A percentile compares a stretch with the other conserved stretches of the same genome.
These are phyloP conservation scores for Sclerotinia borealis DNA, from an alignment of 2,329 filamentous ascomycete genomes.

Conservation along the genomic window DNA sequence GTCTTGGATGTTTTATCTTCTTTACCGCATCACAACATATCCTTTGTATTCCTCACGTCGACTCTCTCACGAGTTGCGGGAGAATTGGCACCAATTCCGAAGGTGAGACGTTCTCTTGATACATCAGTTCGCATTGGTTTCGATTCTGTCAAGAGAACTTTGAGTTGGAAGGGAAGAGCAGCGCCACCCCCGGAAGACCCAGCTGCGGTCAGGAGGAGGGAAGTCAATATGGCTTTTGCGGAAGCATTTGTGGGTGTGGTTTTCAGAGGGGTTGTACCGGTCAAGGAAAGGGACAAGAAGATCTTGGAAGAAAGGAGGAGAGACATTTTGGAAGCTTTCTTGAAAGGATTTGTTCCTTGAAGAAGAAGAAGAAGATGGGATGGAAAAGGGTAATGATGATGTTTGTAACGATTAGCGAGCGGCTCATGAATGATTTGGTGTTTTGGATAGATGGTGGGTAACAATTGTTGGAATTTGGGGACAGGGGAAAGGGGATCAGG, in stretches of 20 bases:
- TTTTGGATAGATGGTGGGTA: neutral
- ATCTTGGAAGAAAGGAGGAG: conserved; percentile 57
- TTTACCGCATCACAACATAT: conserved; percentile 75
- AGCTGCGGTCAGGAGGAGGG: conserved; percentile 48
- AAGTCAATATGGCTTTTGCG: conserved; percentile 56
- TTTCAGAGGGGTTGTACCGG: conserved; percentile 45
- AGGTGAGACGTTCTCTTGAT: conserved; percentile 13
- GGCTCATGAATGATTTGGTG: neutral
- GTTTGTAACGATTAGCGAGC: neutral
- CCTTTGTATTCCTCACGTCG: conserved; percentile 79
- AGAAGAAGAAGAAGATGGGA: rapidly evolving
- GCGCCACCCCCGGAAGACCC: conserved; percentile 38
- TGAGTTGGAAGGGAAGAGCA: conserved; percentile 27
- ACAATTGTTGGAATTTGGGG: neutral
- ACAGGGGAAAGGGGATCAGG: no score
- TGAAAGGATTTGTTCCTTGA: conserved; percentile 31
- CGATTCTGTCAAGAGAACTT: conserved; percentile 21
- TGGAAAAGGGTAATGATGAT: no score
- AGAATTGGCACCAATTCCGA: conserved; percentile 43
- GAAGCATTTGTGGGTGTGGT: conserved; percentile 59
- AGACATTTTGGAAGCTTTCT: conserved; percentile 64
- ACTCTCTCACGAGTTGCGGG: conserved; percentile 59
- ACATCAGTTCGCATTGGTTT: conserved; percentile 23
- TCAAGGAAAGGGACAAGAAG: conserved; percentile 50
- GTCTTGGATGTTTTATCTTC: conserved; percentile 69